These are phyloP conservation scores for Penicillium salamii DNA, from an alignment of 495 filamentous ascomycete species.

Conservation along the genomic window DNA sequence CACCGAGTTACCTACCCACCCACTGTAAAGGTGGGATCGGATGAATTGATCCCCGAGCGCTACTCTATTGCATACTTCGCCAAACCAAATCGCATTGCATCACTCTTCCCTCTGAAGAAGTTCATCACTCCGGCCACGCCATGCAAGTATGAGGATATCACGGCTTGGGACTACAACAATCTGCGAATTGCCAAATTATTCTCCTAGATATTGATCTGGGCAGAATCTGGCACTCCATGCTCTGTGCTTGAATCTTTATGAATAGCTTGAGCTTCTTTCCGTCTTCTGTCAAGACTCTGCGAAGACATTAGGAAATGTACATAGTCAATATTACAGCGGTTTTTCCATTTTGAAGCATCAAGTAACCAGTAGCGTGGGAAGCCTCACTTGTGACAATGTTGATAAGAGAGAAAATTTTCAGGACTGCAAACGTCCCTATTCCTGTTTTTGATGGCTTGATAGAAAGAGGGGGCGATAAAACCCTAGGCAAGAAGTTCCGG, in stretches of 20 bases:
- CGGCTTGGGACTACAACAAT: conserved; percentile 32
- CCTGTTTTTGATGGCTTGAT: too few species aligned
- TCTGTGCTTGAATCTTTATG: too few species aligned
- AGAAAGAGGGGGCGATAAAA: not conserved
- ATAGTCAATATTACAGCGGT: too few species aligned
- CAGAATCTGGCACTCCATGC: too few species aligned
- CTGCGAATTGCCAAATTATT: conserved; percentile 20
- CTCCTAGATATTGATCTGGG: not conserved
- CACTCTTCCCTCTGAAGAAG: conserved; percentile 18
- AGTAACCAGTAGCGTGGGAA: too few species aligned
- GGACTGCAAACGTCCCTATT: too few species aligned
- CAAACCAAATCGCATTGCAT: conserved; percentile 25
- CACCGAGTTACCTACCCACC: conserved; percentile 28
- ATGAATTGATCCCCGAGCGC: conserved; percentile 22
- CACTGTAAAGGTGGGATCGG: conserved; percentile 13
- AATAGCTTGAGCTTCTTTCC: too few species aligned
- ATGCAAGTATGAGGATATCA: conserved; percentile 29
- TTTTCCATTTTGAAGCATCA: too few species aligned
- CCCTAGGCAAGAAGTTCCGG: conserved; percentile 6
- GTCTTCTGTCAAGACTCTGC: too few species aligned
- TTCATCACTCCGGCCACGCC: conserved; percentile 16
- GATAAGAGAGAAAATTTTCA: too few species aligned
- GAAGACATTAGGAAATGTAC: too few species aligned
- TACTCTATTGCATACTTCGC: conserved; percentile 37
- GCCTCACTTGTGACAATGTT: too few species aligned